Evolutionary conservation across 345 rosid species (phyloP), one percentile per base, ranked within the genome.

Genomic region (Gossypium ekmanianum): DNA sequence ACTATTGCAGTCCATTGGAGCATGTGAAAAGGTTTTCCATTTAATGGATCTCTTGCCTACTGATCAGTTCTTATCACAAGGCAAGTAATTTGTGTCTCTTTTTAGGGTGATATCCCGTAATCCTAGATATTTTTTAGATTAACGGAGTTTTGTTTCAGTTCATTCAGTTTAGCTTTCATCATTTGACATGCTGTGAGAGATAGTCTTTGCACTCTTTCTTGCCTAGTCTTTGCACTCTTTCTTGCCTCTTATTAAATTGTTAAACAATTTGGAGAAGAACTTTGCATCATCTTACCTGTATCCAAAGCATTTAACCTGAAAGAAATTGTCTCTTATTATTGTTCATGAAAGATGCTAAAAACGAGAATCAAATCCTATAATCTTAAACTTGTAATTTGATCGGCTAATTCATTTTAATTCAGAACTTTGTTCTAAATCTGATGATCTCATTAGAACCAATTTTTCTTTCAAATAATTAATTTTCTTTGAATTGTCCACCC

Each of bases 11-110:
- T 84, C 89, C 11, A 71, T 84, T 65, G 89, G 89, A 66, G 85
- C 89, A 48, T 79, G 80, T 67, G 89, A 86, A 82, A 84, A 75
- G 61, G 84, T 86, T 45, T 82, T 86, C 77, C 83, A 80, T 59
- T 52, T 84, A 70, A 78, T 84, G 80, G 81, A 79, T 75, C 85
- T 84, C 39, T 55, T 77, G 52, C 79, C 81, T 47, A 61, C 79
- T 71, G 64, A 78, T 63, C 89, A 78, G 71, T 78, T 84, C 73
- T 27, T 54, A n/a, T 56, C 81, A 69, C 61, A 84, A 84, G 89
- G 89, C 72, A 84, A 80, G 78, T 29, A 12, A 44, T 71, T 16
- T 43, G 11, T 39, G 22, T 12, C 41, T 65, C 29, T 47, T 61
- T 58, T 34, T 13, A 14, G 18, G 45, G 72, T 59, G 12, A 22